Evolutionary conservation across 2,329 filamentous ascomycete genomes (phyloP), one percentile per base, ranked within the genome.

Genomic region (Ilyonectria sp.): DNA sequence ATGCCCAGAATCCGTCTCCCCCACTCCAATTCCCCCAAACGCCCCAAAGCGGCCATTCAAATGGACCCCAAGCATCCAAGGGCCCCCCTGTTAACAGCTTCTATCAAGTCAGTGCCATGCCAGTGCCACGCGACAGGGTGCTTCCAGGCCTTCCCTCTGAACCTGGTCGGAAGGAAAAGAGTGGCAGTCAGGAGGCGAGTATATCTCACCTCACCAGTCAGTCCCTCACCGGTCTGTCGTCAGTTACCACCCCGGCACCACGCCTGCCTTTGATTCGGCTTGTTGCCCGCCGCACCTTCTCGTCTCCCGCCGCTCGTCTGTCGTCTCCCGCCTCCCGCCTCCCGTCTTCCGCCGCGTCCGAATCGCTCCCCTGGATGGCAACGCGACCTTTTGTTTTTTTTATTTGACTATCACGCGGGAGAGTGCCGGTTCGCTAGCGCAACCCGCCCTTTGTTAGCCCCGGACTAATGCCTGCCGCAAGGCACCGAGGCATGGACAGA

Each of bases 31-130:
- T 23, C 23, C 33, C 50, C 47, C 21, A 50, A 60, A 53, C 6
- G n/a, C 31, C 50, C 37, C 46, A 57, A 53, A 33, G 60, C 44
- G 43, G 44, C 31, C 23, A 43, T 60, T 44, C 44, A 44, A 44
- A 37, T 35, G 47, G 57, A 46, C 19, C 44, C 49, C 55, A 47
- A 50, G 26, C 26, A 19, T 11, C 47, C 47, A 15, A 56, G 13
- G 64, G 57, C 50, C 43, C 19, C 61, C 59, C 55, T 57, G 47
- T 50, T 40, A 52, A 55, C 55, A 53, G 60, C 37, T 43, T 26
- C 47, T 61, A 68, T 74, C 71, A 72, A 40, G 40, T 43, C 40
- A 43, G 71, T 74, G 72, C 72, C 70, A 74, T 70, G 72, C 69
- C 69, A 61, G 67, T 71, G 72, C 52, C 72, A 74, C 67, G 70